A percentile compares a stretch with the other conserved stretches of the same genome.
Conservation (phyloP, 2,329 filamentous ascomycete genomes). For the Didymella pomorum region DNA sequence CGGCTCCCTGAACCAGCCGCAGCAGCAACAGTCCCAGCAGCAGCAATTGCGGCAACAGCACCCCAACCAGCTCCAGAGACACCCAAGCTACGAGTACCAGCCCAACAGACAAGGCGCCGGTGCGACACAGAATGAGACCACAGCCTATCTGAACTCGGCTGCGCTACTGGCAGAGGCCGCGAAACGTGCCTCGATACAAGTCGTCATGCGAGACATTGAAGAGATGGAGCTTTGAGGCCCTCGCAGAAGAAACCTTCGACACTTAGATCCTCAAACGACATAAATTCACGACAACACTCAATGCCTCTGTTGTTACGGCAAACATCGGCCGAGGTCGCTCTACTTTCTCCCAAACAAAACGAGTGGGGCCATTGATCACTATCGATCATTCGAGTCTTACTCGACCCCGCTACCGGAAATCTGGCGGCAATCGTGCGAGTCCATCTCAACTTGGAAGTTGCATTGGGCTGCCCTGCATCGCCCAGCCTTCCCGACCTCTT, state of each 20-base stretch:
- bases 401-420: conserved; percentile 15
- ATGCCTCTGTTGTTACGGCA: conserved; percentile 16
- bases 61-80: conserved; percentile 39
- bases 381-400: conserved; percentile 18
- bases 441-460: background rate
- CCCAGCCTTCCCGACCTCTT: conserved; percentile 9
- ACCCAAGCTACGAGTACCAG: conserved; percentile 45
- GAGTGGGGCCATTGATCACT: conserved; percentile 30
- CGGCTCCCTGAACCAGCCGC: conserved; percentile 35
- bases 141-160: conserved; percentile 78
- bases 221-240: conserved; percentile 64
- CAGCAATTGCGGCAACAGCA: conserved; percentile 42
- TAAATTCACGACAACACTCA: conserved; percentile 1
- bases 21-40: conserved; percentile 45
- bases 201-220: conserved; percentile 86
- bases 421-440: background rate
- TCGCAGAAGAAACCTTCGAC: background rate
- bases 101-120: conserved; percentile 48
- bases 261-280: background rate
- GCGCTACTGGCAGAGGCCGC: conserved; percentile 90
- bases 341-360: conserved; percentile 20
- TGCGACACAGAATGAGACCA: conserved; percentile 56
- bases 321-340: conserved; percentile 30
- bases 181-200: conserved; percentile 89
- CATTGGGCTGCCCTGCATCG: conserved; percentile 8